Percentiles rank a stretch among this genome's conserved stretches.
Conservation (phyloP, 495 filamentous ascomycete species). For the Cercophora samala region DNA sequence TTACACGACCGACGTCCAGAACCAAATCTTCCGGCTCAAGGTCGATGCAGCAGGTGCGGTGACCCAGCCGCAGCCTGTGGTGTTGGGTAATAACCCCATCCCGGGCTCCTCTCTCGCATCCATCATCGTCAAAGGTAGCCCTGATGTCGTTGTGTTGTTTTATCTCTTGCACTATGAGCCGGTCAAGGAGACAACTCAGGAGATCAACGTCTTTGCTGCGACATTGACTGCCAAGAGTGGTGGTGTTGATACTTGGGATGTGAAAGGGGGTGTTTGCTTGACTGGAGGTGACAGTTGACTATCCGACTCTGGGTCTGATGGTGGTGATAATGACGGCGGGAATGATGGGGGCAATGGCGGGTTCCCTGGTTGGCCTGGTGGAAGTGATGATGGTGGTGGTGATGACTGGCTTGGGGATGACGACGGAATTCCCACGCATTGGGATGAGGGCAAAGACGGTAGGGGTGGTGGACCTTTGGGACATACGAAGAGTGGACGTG, state of each 20-base stretch:
- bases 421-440: background rate
- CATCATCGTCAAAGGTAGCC: background rate
- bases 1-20: conserved; percentile 6
- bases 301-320: background rate
- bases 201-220: conserved; percentile 8
- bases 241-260: background rate
- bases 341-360: background rate
- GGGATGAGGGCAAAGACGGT: background rate
- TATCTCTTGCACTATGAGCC: conserved; percentile 11
- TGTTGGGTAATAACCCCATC: background rate
- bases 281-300: background rate
- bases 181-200: conserved; percentile 5
- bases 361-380: background rate
- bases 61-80: conserved; percentile 5
- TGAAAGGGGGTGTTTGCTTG: background rate
- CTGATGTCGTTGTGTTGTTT: conserved; percentile 6
- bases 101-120: background rate
- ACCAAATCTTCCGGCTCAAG: conserved; percentile 3
- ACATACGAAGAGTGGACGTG: background rate
- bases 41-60: conserved; percentile 1
- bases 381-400: background rate
- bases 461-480: background rate
- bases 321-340: background rate
- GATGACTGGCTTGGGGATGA: conserved; percentile 1
- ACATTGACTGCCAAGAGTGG: background rate